A percentile compares a stretch with the other conserved stretches of the same genome.
These are phyloP conservation scores for Coemansia sp. DNA, from an alignment of 192 early-diverging fungal genomes.

Conservation along the genomic window DNA sequence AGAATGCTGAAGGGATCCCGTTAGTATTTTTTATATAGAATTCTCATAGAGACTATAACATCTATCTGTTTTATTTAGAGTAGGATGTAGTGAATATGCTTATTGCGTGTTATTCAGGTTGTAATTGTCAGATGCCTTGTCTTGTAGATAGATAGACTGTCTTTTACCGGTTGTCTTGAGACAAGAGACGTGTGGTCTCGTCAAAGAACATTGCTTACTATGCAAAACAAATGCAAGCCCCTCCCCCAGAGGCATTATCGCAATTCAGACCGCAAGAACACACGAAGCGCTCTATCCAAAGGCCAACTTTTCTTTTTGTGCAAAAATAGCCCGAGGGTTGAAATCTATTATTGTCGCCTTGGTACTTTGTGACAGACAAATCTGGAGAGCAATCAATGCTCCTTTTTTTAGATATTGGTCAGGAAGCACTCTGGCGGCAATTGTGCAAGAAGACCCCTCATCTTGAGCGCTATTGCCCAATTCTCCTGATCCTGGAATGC, in stretches of 20 bases:
- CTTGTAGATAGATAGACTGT: no score
- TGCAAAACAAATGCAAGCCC: no score
- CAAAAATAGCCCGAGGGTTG: not conserved
- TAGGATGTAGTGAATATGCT: no score
- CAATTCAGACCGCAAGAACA: not conserved
- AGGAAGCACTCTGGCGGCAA: not conserved
- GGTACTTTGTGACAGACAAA: not conserved
- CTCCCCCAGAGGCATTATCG: not conserved
- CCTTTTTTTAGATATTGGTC: not conserved
- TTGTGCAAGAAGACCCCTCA: not conserved
- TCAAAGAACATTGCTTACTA: no score
- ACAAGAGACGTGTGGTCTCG: no score
- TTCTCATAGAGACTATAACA: no score
- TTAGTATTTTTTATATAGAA: no score
- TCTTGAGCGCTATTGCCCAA: not conserved
- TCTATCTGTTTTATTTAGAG: no score
- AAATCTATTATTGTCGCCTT: not conserved
- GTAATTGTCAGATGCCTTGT: no score
- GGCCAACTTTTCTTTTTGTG: not conserved
- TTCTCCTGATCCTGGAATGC: not conserved
- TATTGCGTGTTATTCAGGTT: no score
- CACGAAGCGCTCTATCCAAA: not conserved
- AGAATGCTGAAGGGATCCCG: no score
- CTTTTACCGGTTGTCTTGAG: no score
- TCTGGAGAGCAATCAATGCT: not conserved